A percentile compares a stretch with the other conserved stretches of the same genome.
These are phyloP conservation scores for Haematococcus lacustris DNA, from an alignment of 139 green algal genomes.

Conservation along the genomic window DNA sequence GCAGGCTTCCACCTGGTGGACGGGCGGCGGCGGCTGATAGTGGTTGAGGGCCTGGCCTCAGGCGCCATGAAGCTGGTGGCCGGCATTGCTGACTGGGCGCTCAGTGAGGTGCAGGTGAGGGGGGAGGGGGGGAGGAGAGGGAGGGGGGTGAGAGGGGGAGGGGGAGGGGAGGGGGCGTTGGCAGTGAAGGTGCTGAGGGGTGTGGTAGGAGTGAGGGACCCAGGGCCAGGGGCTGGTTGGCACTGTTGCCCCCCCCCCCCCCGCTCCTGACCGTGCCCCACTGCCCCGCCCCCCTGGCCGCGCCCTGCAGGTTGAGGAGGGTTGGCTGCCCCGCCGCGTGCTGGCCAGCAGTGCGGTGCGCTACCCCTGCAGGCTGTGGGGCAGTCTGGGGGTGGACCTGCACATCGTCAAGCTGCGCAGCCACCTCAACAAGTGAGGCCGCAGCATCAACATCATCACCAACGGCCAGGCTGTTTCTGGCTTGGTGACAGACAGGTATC, in stretches of 20 bases:
- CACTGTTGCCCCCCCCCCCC: no score
- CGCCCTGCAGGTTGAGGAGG: constrained; percentile 14
- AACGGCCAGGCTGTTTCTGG: no score
- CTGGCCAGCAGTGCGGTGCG: constrained; percentile 17
- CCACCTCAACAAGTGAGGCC: constrained; percentile 20
- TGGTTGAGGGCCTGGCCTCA: constrained; percentile 40
- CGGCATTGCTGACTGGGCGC: not conserved
- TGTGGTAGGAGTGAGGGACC: no score
- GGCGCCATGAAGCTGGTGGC: constrained; percentile 22
- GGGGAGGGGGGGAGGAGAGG: no score
- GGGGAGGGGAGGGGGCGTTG: no score
- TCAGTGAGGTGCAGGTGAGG: no score
- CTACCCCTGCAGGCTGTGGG: constrained; percentile 37
- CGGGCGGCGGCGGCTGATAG: constrained; percentile 41
- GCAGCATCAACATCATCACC: no score
- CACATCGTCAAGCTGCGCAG: constrained; percentile 54
- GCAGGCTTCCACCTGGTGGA: constrained; percentile 60
- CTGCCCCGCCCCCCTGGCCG: not conserved
- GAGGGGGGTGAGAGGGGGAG: no score
- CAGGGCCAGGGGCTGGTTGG: not conserved
- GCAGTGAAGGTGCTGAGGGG: no score
- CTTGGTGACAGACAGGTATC: no score
- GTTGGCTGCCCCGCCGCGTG: constrained; percentile 15
- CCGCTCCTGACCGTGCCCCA: not conserved
- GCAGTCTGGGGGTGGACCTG: constrained; percentile 39